Evolutionary conservation across 2,329 filamentous ascomycete species (phyloP), one percentile per base, ranked within the genome.

Genomic region (Dryadomyces quercus-mongolicae): DNA sequence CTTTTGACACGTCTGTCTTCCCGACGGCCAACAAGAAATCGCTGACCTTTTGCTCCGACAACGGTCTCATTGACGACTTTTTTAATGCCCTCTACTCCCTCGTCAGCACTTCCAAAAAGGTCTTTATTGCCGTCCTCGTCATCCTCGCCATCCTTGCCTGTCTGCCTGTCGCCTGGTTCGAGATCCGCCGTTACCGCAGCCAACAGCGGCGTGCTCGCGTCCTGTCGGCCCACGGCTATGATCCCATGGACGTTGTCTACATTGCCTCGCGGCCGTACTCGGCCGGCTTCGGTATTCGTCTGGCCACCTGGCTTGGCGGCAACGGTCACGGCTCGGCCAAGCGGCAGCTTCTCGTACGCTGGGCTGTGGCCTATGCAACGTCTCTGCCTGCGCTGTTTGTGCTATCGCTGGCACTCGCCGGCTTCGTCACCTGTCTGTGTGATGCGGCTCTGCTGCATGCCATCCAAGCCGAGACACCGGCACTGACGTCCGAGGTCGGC

Each of bases 201-300:
- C 86, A 90, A 75, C 80, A 85, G 66, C 74, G 84, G 60, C 83
- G 85, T 56, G 80, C 87, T 21, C 72, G 75, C 54, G 73, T 90
- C 36, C 77, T 61, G 25, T 72, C 76, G 48, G 73, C 78, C 60
- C 74, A 84, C 54, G 78, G 81, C 34, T 82, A 83, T 64, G 90
- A 97, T 63, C 79, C 86, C 1, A 82, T 95, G 76, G 92, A 97
- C 65, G 82, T 91, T 40, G 81, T 95, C 45, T 95, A 96, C 69
- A 86, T 96, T 60, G 82, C 85, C 36, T 91, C 88, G 38, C 81
- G 89, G 21, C 90, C 92, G 1, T 81, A 85, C 61, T 88, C 89
- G 1, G 81, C 88, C 1, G 76, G 76, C 2, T 71, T 78, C 31
- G 92, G 91, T 44, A 78, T 95, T 65, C 84, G 79, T 68, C 61